Evolutionary conservation across 2,329 filamentous ascomycete genomes (phyloP), one percentile per base, ranked within the genome.

Genomic region (Penicillium sclerotigenum): DNA sequence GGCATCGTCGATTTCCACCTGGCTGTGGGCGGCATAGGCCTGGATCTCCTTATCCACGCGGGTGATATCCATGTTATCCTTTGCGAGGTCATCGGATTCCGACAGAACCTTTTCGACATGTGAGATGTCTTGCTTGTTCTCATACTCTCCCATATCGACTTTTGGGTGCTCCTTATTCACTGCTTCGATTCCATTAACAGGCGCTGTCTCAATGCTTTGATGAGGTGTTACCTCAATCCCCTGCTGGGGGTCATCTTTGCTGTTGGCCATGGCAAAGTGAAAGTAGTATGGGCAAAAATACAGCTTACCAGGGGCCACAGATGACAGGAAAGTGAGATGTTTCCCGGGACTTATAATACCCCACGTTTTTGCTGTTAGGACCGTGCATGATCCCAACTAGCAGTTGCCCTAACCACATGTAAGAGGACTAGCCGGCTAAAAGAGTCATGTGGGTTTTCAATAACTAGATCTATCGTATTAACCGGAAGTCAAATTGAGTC

Each of bases 21-120:
- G 76, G 18, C 70, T 79, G 20, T 80, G 79, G 20, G 79, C 79
- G 28, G 84, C 83, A 74, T 91, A 91, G 69, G 86, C 82, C 47
- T 87, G 86, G 36, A 91, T 77, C 73, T 91, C 88, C 53, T 81
- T 79, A 73, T 91, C 88, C 53, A 90, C 80, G 65, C 81, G 80
- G 24, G 78, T 72, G 60, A 82, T 80, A 79, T 88, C 78, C 58
- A 81, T 77, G 50, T 80, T 76, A 52, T 82, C 81, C 52, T 79
- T 80, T 53, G 80, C 76, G 26, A 76, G 69, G 43, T 75, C 72
- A 54, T 78, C 76, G 18, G 70, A 72, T 18, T 67, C 70, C 1
- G 79, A 81, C 48, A 79, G 57, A 5, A 80, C 77, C 26, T 75
- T 73, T 70, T 83, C 81, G 54, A 84, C 74, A 53, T 81, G 75